phyloP scores from a whole-genome alignment of 2,329 filamentous ascomycete species.

The Tricladium varicosporioides region DNA sequence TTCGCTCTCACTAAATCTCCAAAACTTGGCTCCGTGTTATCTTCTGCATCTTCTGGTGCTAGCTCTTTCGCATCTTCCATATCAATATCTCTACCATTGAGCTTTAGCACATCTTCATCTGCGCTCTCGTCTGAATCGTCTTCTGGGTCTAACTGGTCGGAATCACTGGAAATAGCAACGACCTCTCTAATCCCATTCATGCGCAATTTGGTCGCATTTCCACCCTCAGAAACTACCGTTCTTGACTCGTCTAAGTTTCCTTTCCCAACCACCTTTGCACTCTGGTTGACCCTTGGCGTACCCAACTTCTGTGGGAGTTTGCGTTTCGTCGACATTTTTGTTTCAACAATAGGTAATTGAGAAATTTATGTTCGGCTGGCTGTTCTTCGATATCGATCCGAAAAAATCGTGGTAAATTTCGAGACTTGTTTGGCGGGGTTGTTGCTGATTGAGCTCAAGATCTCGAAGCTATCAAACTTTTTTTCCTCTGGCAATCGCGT shows the following conservation, averaged over 20 bases:
- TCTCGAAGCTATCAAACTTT: not conserved
- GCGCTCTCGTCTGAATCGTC: conserved; percentile 47
- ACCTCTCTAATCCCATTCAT: conserved; percentile 29
- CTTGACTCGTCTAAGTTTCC: conserved; percentile 57
- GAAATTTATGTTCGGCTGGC: not conserved
- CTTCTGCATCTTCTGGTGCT: conserved; percentile 34
- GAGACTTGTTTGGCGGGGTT: not conserved
- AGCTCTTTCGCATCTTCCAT: conserved; percentile 37
- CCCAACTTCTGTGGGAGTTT: conserved; percentile 58
- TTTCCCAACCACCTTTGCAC: conserved; percentile 50
- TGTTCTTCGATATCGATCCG: not conserved
- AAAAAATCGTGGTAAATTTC: not conserved
- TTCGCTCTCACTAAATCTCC: conserved; percentile 76
- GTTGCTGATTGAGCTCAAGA: not conserved
- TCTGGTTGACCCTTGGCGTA: conserved; percentile 51
- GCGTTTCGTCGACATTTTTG: conserved; percentile 57
- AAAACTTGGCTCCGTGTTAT: conserved; percentile 62
- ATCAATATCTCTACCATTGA: conserved; percentile 33
- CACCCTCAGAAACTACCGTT: conserved; percentile 47
- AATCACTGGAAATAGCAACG: conserved; percentile 59
- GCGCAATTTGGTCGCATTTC: conserved; percentile 22
- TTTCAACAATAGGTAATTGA: not conserved
- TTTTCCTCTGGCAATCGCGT: no score
- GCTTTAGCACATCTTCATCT: conserved; percentile 42
- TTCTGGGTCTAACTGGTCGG: conserved; percentile 46